Evolutionary conservation across 2,329 filamentous ascomycete species (phyloP), one percentile per base, ranked within the genome.

Genomic region (Colletotrichum sp.): DNA sequence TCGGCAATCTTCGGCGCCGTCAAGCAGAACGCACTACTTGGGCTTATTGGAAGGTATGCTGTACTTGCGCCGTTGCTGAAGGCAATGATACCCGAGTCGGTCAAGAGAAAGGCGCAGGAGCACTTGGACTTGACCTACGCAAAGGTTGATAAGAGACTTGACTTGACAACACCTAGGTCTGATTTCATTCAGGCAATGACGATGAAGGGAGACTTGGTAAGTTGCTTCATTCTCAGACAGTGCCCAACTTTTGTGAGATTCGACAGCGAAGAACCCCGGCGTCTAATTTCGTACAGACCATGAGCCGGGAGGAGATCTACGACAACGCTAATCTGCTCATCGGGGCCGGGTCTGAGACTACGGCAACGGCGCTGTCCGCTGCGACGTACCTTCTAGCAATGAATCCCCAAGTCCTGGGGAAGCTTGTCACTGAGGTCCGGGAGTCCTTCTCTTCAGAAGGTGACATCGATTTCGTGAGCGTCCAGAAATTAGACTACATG

Each of bases 401-500:
- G 57, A 10, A 22, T 32, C 8, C 30, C 2, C 18, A 34, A 12
- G 44, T 36, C 16, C 28, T 68, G 28, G 28, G 16, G 28, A 84
- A 78, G 34, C 57, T 86, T n/a, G 77, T 77, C 8, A 26, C 80
- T 2, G 85, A 88, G 79, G 79, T 88, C 7, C 81, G 85, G 5
- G 74, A 76, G 1, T 63, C 79, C 2, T 86, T 86, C 70, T 63
- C 75, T 5, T 77, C 39, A 1, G 79, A 82, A 32, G 78, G 81
- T 0, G 81, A 85, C 8, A 85, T 86, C 60, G 80, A 77, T 18
- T 72, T 83, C 22, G 75, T 78, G 6, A 78, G 78, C 16, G 78
- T 82, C 6, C 74, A 77, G 52, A 73, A 77, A 13, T 75, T 86
- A 0, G 62, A 72, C 18, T 87, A 86, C 68, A 79, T 86, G 68